phyloP scores from a whole-genome alignment of 305 asterid genomes.

The Fraxinus ornus region DNA sequence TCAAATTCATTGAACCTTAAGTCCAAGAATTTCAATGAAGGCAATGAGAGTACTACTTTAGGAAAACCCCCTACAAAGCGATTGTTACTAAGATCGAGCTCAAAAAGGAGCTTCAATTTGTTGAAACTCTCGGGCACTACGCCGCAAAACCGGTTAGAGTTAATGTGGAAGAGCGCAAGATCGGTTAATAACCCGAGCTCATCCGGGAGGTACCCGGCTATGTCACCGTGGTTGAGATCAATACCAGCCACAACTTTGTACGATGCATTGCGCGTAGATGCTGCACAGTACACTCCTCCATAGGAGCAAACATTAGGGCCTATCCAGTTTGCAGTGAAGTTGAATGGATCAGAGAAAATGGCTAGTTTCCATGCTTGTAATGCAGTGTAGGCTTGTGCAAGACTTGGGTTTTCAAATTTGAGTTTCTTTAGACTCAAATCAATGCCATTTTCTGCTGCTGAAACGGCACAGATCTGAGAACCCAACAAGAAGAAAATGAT shows the following conservation, averaged over 20 bases:
- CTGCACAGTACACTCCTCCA: slow-evolving; percentile 45
- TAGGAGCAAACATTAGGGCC: slow-evolving; percentile 56
- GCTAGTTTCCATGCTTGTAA: slow-evolving; percentile 55
- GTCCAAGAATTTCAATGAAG: slow-evolving; percentile 47
- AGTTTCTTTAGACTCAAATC: slow-evolving; percentile 10
- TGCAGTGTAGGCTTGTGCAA: slow-evolving; percentile 50
- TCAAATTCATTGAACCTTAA: slow-evolving; percentile 60
- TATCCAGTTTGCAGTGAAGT: slow-evolving; percentile 49
- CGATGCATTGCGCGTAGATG: slow-evolving; percentile 33
- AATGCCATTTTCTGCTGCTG: slow-evolving; percentile 19
- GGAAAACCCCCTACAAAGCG: slow-evolving; percentile 63
- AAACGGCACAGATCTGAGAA: slow-evolving; percentile 34
- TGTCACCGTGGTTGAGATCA: slow-evolving; percentile 60
- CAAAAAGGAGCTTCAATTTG: slow-evolving; percentile 37
- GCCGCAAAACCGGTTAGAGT: slow-evolving; percentile 61
- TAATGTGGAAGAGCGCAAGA: slow-evolving; percentile 53
- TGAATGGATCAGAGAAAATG: slow-evolving; percentile 55
- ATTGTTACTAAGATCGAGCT: slow-evolving; percentile 57
- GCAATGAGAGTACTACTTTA: slow-evolving; percentile 41
- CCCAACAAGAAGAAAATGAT: slow-evolving; percentile 23
- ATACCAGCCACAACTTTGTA: slow-evolving; percentile 51
- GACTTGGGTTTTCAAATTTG: slow-evolving; percentile 45
- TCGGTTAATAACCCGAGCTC: slow-evolving; percentile 52
- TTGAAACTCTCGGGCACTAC: slow-evolving; percentile 38
- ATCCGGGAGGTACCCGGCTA: slow-evolving; percentile 52